phyloP scores from a whole-genome alignment of 495 filamentous ascomycete genomes.

The Pyrenula aspistea region DNA sequence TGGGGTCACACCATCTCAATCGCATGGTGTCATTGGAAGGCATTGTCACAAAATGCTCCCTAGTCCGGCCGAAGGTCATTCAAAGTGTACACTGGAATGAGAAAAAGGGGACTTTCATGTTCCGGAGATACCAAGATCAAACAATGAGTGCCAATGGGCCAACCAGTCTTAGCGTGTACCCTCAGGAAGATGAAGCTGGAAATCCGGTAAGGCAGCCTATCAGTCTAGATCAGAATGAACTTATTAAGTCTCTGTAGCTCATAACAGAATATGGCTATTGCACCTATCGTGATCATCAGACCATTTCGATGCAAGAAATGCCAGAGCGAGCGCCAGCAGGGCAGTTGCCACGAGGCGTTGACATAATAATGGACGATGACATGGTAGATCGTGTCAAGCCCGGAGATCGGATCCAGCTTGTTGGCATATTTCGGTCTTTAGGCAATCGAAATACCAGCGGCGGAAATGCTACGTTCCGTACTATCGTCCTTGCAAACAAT shows the following conservation, averaged over 20 bases:
- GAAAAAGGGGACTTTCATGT: slow-evolving; percentile 66
- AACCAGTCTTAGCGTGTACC: slow-evolving; percentile 81
- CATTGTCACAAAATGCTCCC: slow-evolving; percentile 90
- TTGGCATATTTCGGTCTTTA: slow-evolving; percentile 85
- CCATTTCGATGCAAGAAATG: slow-evolving; percentile 99
- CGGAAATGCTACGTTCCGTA: slow-evolving; percentile 85
- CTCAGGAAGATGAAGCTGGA: slow-evolving; percentile 81
- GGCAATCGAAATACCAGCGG: slow-evolving; percentile 86
- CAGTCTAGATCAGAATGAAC: slow-evolving; percentile 7
- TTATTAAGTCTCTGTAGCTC: slow-evolving; percentile 30
- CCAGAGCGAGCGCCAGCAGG: slow-evolving; percentile 92
- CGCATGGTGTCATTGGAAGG: slow-evolving; percentile 95
- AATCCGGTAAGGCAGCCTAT: slow-evolving; percentile 37
- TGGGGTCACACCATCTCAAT: slow-evolving; percentile 81
- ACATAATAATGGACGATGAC: slow-evolving; percentile 95
- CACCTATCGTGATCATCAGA: slow-evolving; percentile 94
- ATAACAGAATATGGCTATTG: slow-evolving; percentile 93
- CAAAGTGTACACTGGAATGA: slow-evolving; percentile 97
- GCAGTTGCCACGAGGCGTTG: slow-evolving; percentile 91
- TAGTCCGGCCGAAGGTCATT: slow-evolving; percentile 91
- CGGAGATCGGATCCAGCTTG: slow-evolving; percentile 89
- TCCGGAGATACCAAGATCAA: slow-evolving; percentile 83
- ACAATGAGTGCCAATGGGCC: slow-evolving; percentile 88
- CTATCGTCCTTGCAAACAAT: slow-evolving; percentile 87
- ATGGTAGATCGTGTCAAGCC: slow-evolving; percentile 92